Conservation (phyloP, 164 flowering plant species). For the Vitis labrusca region DNA sequence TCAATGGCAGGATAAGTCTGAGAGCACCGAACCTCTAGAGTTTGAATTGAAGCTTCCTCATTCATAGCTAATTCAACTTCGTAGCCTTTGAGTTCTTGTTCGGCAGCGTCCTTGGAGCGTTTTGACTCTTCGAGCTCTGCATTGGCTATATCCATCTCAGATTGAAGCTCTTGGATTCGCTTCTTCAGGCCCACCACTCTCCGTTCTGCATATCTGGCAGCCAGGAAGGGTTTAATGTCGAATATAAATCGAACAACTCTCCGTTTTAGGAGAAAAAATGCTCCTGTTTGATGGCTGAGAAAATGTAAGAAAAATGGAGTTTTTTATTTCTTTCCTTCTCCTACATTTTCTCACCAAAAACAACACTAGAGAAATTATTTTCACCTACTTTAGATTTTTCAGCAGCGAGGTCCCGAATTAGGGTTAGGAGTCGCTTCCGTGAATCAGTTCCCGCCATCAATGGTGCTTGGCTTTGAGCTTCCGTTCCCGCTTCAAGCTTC, state of each 20-base stretch:
- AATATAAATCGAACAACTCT: too few species aligned
- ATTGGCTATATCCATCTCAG: constrained; percentile 41
- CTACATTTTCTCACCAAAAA: constrained; percentile 13
- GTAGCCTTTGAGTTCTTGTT: constrained; percentile 67
- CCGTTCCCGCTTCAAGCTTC: too few species aligned
- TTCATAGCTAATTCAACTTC: constrained; percentile 60
- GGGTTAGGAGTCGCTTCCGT: constrained; percentile 58
- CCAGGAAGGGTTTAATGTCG: not conserved
- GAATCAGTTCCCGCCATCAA: constrained; percentile 64
- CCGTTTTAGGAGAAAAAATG: not conserved
- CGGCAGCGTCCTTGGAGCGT: constrained; percentile 46
- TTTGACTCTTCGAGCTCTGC: constrained; percentile 53
- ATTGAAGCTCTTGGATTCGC: constrained; percentile 45
- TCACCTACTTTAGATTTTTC: constrained; percentile 79
- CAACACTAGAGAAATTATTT: not conserved
- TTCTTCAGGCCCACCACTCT: constrained; percentile 52
- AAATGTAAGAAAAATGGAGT: not conserved
- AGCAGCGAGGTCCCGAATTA: constrained; percentile 67
- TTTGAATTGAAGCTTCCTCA: constrained; percentile 48
- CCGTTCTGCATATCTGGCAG: constrained; percentile 37
- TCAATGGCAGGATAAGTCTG: not conserved
- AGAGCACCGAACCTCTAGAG: constrained; percentile 49
- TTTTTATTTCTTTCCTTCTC: not conserved
- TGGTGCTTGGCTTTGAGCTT: not conserved
- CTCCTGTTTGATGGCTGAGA: constrained; percentile 1